phyloP scores from a whole-genome alignment of 768 basidiomycete species.

The Collybia nuda region DNA sequence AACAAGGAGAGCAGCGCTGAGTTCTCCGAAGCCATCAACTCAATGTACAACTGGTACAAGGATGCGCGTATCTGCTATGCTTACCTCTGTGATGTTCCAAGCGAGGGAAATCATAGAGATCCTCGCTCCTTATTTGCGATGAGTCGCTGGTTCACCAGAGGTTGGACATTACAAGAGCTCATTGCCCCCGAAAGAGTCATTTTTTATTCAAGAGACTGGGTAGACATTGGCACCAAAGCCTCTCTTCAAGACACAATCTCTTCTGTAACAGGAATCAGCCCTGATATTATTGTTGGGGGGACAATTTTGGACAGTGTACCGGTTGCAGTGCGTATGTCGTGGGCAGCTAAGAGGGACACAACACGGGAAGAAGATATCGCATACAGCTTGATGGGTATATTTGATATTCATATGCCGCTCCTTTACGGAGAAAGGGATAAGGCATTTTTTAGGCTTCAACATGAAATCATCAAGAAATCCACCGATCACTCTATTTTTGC shows the following conservation, averaged over 20 bases:
- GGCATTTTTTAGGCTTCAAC: neutral
- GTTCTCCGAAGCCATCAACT: neutral
- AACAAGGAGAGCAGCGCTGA: neutral
- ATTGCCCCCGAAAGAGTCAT: neutral
- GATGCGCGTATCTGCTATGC: neutral
- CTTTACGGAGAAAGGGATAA: slow-evolving; percentile 1
- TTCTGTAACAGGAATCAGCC: neutral
- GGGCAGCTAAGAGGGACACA: slow-evolving; percentile 1
- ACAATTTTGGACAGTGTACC: neutral
- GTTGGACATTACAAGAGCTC: neutral
- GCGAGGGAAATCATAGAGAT: too few species aligned
- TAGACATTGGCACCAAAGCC: neutral
- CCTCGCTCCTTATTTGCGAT: too few species aligned
- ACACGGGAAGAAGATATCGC: slow-evolving; percentile 3
- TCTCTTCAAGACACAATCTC: neutral
- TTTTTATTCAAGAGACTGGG: neutral
- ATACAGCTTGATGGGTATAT: slow-evolving; percentile 2
- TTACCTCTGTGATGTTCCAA: neutral
- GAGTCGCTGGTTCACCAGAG: too few species aligned
- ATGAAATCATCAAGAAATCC: neutral
- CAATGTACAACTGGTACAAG: neutral
- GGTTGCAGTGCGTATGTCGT: neutral
- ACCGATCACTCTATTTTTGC: neutral
- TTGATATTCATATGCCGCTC: slow-evolving; percentile 1
- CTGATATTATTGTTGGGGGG: neutral